Percentiles rank a stretch among this genome's conserved stretches.
Conservation (phyloP, 208 protist species). For the Strigomonas culicis region DNA sequence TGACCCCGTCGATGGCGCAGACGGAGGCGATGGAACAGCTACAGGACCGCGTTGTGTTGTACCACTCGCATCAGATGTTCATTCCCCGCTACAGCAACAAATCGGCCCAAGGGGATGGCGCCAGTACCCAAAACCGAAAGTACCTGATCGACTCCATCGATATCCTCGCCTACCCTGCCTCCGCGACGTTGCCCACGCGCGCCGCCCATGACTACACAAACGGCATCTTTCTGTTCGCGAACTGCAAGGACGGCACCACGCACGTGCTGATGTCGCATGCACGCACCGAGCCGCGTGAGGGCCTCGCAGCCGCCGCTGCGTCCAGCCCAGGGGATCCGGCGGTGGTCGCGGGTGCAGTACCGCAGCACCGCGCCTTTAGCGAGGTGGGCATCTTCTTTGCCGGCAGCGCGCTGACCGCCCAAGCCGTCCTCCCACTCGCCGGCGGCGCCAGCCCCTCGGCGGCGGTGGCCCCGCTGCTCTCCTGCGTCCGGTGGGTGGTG, state of each 20-base stretch:
- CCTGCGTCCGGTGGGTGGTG: constrained; percentile 31
- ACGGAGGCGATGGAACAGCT: not conserved
- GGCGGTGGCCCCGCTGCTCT: not conserved
- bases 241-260: constrained; percentile 28
- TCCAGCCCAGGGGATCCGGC: too few species aligned
- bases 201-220: not conserved
- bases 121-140: not conserved
- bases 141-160: not conserved
- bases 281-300: not conserved
- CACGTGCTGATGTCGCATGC: constrained; percentile 14
- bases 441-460: not conserved
- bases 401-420: constrained; percentile 11
- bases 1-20: not conserved
- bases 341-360: not conserved
- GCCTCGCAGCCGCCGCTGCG: too few species aligned
- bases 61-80: not conserved
- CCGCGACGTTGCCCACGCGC: too few species aligned
- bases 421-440: not conserved
- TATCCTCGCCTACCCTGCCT: not conserved
- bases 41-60: not conserved
- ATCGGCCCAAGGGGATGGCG: not conserved
- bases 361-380: not conserved
- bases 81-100: not conserved
- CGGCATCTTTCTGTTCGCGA: constrained; percentile 18
- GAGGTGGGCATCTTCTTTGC: constrained; percentile 16